Evolutionary conservation across 1,139 yeast genomes (phyloP), one percentile per base, ranked within the genome.

Genomic region (Zhuliangozyma parablackwelliae): DNA sequence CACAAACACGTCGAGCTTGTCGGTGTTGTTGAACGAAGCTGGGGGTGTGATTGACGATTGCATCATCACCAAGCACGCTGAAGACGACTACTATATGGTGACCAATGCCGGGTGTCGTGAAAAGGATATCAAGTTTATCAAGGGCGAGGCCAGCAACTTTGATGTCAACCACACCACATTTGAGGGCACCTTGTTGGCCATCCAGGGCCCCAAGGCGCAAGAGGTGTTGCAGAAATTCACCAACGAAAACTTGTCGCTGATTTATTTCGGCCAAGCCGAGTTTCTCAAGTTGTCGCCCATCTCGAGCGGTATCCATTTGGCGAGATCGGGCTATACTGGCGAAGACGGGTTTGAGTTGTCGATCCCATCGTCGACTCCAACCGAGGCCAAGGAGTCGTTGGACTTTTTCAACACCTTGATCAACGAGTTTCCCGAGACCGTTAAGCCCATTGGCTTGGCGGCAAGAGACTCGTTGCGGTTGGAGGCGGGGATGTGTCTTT

Each of bases 401-500:
- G 78, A 74, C 3, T 78, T 92, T 49, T 80, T 94, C 40, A 65
- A 74, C 44, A 66, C 75, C 10, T 63, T 92, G 41, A 62, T 89
- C 34, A 74, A 67, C 36, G 73, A 73, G 34, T 65, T 67, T 42
- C 79, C 77, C 21, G 75, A 72, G 7, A 56, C 66, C n/a, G 85
- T 85, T 34, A 79, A 77, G 57, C 95, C 96, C 32, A 85, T 89
- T 51, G 98, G 98, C 7, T 78, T 92, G 40, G 98, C 97, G 24
- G 97, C 98, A 2, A 80, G 98, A 61, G 98, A 92, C 58, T 87
- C 97, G 7, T 72, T 92, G 48, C 78, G 98, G 56, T 69, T 92
- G 41, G 98, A 92, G 66, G 98, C 98, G 3, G 98, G 98, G 30
- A 87, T 92, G 97, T 92, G 98, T 63, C 74, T 92, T 40, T 92